Evolutionary conservation across 352 stramenopile genomes (phyloP).

Genomic region (Plasmopara muralis): DNA sequence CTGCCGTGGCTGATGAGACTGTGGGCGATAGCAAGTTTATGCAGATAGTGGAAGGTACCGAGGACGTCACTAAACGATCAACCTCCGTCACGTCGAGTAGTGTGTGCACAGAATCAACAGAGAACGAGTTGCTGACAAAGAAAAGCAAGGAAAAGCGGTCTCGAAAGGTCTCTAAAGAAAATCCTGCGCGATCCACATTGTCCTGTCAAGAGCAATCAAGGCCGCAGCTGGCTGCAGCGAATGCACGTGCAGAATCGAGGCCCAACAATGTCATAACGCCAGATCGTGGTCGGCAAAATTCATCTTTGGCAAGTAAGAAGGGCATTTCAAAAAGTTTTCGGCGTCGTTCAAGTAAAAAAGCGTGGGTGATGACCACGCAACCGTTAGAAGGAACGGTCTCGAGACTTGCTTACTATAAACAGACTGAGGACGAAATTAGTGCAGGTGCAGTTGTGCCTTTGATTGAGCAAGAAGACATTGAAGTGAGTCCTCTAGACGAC

Average conservation of each 20-base stretch:
- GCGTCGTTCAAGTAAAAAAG: constrained; percentile 1
- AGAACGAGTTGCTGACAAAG: not conserved
- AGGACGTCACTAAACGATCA: constrained; percentile 1
- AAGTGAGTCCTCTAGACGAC: constrained; percentile 4
- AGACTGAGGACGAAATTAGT: constrained; percentile 8
- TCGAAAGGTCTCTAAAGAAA: not conserved
- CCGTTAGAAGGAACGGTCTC: constrained; percentile 5
- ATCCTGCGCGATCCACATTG: not conserved
- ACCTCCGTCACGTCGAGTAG: constrained; percentile 5
- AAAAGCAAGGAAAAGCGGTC: constrained; percentile 1
- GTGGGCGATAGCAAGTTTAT: constrained; percentile 3
- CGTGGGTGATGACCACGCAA: not conserved
- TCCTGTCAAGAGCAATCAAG: constrained; percentile 1
- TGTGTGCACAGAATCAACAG: not conserved
- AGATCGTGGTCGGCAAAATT: constrained; percentile 4
- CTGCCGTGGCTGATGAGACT: not conserved
- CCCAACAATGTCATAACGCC: not conserved
- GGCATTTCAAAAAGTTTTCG: constrained; percentile 6
- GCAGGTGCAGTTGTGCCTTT: constrained; percentile 6
- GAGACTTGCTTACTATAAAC: constrained; percentile 1
- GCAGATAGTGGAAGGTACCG: constrained; percentile 1
- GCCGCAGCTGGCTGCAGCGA: constrained; percentile 1
- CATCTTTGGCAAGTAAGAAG: not conserved
- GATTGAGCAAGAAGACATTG: constrained; percentile 5
- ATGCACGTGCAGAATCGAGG: constrained; percentile 1